These are phyloP conservation scores for Lithospermum erythrorhizon DNA, from an alignment of 257 asterid species.

Conservation along the genomic window DNA sequence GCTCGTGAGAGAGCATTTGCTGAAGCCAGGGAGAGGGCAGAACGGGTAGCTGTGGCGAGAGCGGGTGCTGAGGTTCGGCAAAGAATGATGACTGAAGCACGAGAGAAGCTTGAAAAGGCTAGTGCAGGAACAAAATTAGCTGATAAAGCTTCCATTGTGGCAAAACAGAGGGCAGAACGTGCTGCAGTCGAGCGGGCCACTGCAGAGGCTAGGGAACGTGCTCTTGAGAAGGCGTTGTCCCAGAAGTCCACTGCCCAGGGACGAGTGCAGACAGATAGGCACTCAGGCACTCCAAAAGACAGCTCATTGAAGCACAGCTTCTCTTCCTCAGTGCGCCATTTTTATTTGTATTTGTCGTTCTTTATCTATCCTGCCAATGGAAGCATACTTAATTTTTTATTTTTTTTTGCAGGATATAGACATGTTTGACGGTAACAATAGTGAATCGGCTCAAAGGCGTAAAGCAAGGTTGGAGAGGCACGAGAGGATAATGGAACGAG, in stretches of 20 bases:
- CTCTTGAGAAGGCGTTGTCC: conserved; percentile 76
- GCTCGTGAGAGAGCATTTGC: conserved; percentile 97
- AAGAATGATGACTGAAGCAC: conserved; percentile 57
- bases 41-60: conserved; percentile 83
- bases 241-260: conserved; percentile 40
- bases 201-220: conserved; percentile 95
- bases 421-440: conserved; percentile 29
- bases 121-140: conserved; percentile 28
- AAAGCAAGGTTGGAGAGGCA: conserved; percentile 95
- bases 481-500: conserved; percentile 96
- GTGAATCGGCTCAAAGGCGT: conserved; percentile 82
- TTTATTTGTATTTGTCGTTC: not conserved
- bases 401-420: conserved; percentile 64
- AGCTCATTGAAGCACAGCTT: conserved; percentile 67
- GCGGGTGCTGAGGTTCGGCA: conserved; percentile 76
- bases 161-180: conserved; percentile 80
- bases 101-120: conserved; percentile 52
- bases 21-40: conserved; percentile 92
- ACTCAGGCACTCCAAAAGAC: conserved; percentile 30
- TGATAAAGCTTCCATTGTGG: conserved; percentile 48
- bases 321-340: conserved; percentile 31
- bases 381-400: conserved; percentile 7
- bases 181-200: conserved; percentile 98
- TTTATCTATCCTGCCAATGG: not conserved
- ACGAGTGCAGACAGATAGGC: conserved; percentile 32